Base-by-base conservation (phyloP, 805 yeast species). In the Candida ulmi region DNA sequence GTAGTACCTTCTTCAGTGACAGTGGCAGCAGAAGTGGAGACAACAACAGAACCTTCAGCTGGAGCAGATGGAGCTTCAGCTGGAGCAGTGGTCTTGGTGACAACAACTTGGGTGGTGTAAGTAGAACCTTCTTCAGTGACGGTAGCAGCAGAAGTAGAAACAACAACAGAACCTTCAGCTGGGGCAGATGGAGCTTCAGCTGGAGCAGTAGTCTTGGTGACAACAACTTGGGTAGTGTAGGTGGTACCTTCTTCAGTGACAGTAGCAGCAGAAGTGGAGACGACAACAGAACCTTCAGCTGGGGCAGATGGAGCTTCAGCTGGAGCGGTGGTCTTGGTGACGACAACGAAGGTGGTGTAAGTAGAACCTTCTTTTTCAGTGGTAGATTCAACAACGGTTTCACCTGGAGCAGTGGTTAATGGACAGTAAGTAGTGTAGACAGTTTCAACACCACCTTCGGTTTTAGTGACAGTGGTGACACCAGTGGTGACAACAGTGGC, bases 341-440 rank as follows among this genome's bases (percentile, higher is more conserved):
- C 38, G 3, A 8, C 17, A 33, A 48, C 51, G 17, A 29, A 39
- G 16, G 30, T n/a, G n/a, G n/a, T n/a, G n/a, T n/a, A n/a, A n/a
- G n/a, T 21, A 9, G 26, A 40, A n/a, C n/a, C n/a, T n/a, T n/a
- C n/a, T n/a, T n/a, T n/a, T n/a, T 27, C 23, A 16, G 37, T 30
- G 11, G 50, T 42, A 21, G 30, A 32, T 25, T 32, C 37, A 5
- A 32, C 21, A 21, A 30, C 13, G 11, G 38, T 13, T 21, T 31
- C 13, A 5, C 29, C 39, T 17, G 30, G 18, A 16, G 28, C 33
- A 12, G 30, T 9, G 3, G 36, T 23, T 41, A 40, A 39, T 41
- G 54, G 41, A 39, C 52, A 45, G 47, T 53, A 39, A 24, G 50
- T 43, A 23, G 50, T 39, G 47, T 44, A 41, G 13, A 17, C 32